Conservation (phyloP, 2,329 filamentous ascomycete genomes). For the Cercospora sp. region DNA sequence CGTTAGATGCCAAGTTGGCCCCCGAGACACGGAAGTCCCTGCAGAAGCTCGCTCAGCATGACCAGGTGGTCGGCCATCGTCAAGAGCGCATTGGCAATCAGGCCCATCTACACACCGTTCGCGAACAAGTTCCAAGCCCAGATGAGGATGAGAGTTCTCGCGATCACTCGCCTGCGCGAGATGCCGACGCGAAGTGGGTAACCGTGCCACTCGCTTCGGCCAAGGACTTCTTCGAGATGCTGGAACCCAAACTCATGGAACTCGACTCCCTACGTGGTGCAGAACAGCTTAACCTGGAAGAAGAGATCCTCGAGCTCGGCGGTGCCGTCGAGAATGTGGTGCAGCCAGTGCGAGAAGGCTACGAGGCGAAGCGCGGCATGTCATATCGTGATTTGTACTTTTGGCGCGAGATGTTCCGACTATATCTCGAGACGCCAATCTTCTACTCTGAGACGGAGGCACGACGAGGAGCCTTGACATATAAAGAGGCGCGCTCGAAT, state of each 20-base stretch:
- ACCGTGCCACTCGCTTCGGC: slow-evolving; percentile 77
- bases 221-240: slow-evolving; percentile 73
- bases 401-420: slow-evolving; percentile 79
- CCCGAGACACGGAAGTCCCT: slow-evolving; percentile 65
- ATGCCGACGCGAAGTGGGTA: slow-evolving; percentile 46
- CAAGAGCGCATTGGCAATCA: slow-evolving; percentile 26
- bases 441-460: slow-evolving; percentile 79
- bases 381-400: slow-evolving; percentile 61
- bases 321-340: slow-evolving; percentile 64
- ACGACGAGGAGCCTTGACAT: slow-evolving; percentile 67
- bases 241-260: slow-evolving; percentile 69
- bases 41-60: slow-evolving; percentile 57
- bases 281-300: slow-evolving; percentile 64
- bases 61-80: slow-evolving; percentile 45
- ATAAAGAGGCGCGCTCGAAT: slow-evolving; percentile 64
- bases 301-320: slow-evolving; percentile 65
- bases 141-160: slow-evolving; percentile 7
- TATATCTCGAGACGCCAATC: slow-evolving; percentile 76
- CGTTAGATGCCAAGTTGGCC: slow-evolving; percentile 68
- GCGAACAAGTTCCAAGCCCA: not conserved
- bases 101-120: slow-evolving; percentile 15
- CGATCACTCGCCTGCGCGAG: slow-evolving; percentile 5
- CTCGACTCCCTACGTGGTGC: slow-evolving; percentile 67
- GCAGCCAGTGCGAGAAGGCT: slow-evolving; percentile 59
- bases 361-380: slow-evolving; percentile 36